A percentile compares a stretch with the other conserved stretches of the same genome.
Evolutionary conservation across 2,329 filamentous ascomycete species (phyloP).

Genomic region (Aspergillus hiratsukae): DNA sequence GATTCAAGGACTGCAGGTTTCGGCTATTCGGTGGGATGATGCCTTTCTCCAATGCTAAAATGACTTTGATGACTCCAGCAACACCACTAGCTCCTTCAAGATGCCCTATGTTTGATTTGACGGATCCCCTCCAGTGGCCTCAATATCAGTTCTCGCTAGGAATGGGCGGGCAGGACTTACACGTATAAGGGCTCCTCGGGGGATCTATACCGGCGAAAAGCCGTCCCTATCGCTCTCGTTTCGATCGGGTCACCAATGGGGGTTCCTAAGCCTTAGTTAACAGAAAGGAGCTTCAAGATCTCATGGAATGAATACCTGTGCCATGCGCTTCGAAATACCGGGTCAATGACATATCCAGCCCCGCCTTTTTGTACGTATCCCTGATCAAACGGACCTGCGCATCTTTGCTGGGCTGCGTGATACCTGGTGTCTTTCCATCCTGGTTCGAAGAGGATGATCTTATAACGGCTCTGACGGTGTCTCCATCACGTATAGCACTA

Average conservation of each 20-base stretch:
- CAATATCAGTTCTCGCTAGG: background rate
- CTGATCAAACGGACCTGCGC: slow-evolving; percentile 32
- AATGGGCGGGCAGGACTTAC: background rate
- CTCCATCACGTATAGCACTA: slow-evolving; percentile 42
- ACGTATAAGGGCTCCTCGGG: background rate
- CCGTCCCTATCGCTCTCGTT: slow-evolving; percentile 4
- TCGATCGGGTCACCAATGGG: slow-evolving; percentile 18
- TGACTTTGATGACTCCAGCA: slow-evolving; percentile 19
- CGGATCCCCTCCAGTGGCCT: slow-evolving; percentile 7
- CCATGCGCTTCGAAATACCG: slow-evolving; percentile 13
- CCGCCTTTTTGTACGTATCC: slow-evolving; percentile 9
- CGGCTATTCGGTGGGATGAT: slow-evolving; percentile 15
- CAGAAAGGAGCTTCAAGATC: background rate
- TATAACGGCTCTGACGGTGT: slow-evolving; percentile 37
- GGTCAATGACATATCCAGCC: slow-evolving; percentile 3
- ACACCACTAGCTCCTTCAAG: slow-evolving; percentile 10
- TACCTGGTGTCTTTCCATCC: slow-evolving; percentile 18
- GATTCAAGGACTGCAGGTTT: slow-evolving; percentile 2
- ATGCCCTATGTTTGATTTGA: slow-evolving; percentile 18
- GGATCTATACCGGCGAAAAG: slow-evolving; percentile 4
- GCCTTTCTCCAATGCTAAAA: slow-evolving; percentile 21
- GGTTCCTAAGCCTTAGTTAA: slow-evolving; percentile 34
- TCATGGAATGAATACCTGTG: background rate
- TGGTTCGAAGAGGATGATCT: slow-evolving; percentile 25
- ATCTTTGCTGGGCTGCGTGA: background rate